Conservation (phyloP, 1,284 basidiomycete species). For the Mycosarcoma maydis region DNA sequence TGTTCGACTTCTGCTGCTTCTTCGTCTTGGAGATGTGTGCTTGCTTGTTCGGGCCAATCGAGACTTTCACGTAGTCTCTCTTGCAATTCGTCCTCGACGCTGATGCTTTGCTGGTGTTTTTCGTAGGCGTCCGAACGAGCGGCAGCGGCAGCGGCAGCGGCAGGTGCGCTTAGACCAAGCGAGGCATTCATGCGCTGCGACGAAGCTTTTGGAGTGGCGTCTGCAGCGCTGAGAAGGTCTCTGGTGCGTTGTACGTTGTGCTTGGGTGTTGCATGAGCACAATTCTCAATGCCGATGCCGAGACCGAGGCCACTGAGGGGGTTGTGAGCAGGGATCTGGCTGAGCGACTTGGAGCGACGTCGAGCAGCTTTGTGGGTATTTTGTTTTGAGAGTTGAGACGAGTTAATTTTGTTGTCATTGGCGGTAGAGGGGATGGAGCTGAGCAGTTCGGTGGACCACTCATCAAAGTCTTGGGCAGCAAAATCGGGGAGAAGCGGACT, state of each 20-base stretch:
- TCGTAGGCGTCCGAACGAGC: neutral
- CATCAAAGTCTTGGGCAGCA: conserved; percentile 43
- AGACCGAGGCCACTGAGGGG: conserved; percentile 38
- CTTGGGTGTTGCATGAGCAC: conserved; percentile 22
- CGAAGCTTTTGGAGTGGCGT: conserved; percentile 36
- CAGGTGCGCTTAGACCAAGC: too few relatives aligned
- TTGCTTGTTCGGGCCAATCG: conserved; percentile 4
- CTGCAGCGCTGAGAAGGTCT: conserved; percentile 11
- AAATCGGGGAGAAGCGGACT: conserved; percentile 51
- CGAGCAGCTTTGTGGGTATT: conserved; percentile 6
- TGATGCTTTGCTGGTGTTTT: neutral
- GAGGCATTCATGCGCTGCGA: conserved; percentile 22
- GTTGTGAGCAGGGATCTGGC: conserved; percentile 3
- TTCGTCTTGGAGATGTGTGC: conserved; percentile 19
- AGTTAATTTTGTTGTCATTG: neutral
- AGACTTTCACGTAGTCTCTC: conserved; percentile 25
- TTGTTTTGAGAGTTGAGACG: neutral
- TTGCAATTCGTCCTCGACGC: conserved; percentile 16
- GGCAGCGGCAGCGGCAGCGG: conserved; percentile 7
- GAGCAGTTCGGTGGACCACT: conserved; percentile 44
- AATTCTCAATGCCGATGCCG: conserved; percentile 10
- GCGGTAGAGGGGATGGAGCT: conserved; percentile 29
- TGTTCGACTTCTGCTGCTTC: conserved; percentile 31
- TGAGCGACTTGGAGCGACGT: conserved; percentile 22
- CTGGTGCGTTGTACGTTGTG: conserved; percentile 10